Base-by-base conservation (phyloP, 495 filamentous ascomycete genomes). In the Cercophora samala region DNA sequence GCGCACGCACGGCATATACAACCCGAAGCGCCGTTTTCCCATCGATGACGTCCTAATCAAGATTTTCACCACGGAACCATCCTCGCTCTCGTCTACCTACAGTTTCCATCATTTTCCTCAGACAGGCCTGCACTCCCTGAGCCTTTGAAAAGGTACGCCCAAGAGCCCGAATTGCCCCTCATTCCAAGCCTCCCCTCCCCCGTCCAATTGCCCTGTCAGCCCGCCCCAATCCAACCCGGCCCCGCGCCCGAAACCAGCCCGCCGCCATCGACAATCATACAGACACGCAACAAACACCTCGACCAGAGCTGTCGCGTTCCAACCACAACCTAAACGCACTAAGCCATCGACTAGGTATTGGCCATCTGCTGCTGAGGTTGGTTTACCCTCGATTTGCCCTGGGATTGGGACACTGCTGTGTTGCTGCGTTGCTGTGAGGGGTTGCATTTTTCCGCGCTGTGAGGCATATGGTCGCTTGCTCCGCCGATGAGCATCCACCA, bases 231-330 rank as follows among this genome's bases (percentile, higher is more conserved):
- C 60, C 26, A 62, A 29, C 60, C 60, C 60, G 60, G 60, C 60
- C 60, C 21, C 60, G 26, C 24, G 60, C 60, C 60, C 26, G 60
- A 62, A 62, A 62, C 53, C 60, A 62, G 60, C 25, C 32, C 60
- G 60, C 18, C 60, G 60, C 60, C 60, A 37, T 62, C 26, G 60
- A 32, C 60, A 37, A 62, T 62, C 60, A 62, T 37, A 62, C 60
- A 46, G 26, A 25, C 32, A 60, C 29, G 60, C 60, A 62, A 62
- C 60, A 62, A n/a, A 32, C 19, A 62, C 17, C 24, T 46, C 15
- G 21, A 17, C 11, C 15, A n/a, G 18, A 37, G 60, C 19, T 19
- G 25, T n/a, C 60, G 60, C 60, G 19, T 22, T 62, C 18, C 60
- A 19, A 21, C 21, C 26, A 17, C 25, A 18, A 62, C n/a, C n/a